These are phyloP conservation scores for Hypoxylon rubiginosum DNA, from an alignment of 2,329 filamentous ascomycete species.

Conservation along the genomic window DNA sequence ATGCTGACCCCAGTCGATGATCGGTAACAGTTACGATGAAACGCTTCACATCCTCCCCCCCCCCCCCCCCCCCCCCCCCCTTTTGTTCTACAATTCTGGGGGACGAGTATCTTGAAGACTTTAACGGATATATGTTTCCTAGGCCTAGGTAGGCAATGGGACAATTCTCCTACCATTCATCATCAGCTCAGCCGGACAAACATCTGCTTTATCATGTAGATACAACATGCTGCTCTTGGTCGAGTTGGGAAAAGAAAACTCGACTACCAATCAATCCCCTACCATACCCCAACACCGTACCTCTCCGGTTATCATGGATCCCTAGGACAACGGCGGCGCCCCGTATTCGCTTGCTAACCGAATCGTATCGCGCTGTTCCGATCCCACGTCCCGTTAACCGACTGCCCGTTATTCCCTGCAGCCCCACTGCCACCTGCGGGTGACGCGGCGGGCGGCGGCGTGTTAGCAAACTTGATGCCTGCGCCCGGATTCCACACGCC, in stretches of 20 bases:
- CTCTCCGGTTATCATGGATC: background rate
- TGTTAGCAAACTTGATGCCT: slow-evolving; percentile 80
- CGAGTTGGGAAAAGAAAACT: background rate
- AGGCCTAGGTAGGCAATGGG: too few species aligned
- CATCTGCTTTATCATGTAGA: too few species aligned
- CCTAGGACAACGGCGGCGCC: slow-evolving; percentile 22
- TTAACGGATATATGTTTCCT: too few species aligned
- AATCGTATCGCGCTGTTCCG: slow-evolving; percentile 67
- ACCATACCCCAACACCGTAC: too few species aligned
- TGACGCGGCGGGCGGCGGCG: slow-evolving; percentile 42
- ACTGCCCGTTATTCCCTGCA: slow-evolving; percentile 38
- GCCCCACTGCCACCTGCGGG: slow-evolving; percentile 24
- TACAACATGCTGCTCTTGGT: too few species aligned
- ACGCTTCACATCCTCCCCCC: too few species aligned
- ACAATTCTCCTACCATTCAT: too few species aligned
- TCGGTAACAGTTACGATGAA: too few species aligned
- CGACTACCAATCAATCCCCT: background rate
- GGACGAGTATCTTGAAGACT: too few species aligned
- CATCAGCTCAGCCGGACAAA: too few species aligned
- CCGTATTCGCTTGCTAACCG: slow-evolving; percentile 56
- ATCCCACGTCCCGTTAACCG: slow-evolving; percentile 67
- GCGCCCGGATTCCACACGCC: slow-evolving; percentile 84
- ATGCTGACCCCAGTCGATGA: background rate
- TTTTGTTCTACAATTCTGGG: too few species aligned
- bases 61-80: too few species aligned